Conservation (phyloP, 2,329 filamentous ascomycete genomes). For the Madurella fahalii region DNA sequence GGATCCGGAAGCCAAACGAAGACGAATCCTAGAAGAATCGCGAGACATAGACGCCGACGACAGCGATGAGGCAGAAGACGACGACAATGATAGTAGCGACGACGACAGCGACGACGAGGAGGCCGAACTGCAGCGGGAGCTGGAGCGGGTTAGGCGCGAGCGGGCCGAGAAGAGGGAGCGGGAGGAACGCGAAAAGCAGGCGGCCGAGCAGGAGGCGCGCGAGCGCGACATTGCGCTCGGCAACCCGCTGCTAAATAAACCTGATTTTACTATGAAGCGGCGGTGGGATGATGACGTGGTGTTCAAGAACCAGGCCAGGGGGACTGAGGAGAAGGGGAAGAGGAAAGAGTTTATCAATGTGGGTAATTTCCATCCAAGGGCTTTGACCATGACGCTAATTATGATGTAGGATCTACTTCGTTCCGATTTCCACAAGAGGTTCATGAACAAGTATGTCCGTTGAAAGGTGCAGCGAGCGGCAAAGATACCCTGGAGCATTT, state of each 20-base stretch:
- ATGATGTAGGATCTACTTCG: conserved; percentile 68
- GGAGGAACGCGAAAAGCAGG: conserved; percentile 75
- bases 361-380: conserved; percentile 32
- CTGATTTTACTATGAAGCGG: conserved; percentile 85
- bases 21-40: conserved; percentile 82
- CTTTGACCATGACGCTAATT: conserved; percentile 25
- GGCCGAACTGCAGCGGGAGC: conserved; percentile 83
- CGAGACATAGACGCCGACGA: conserved; percentile 80
- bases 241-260: conserved; percentile 85
- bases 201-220: conserved; percentile 74
- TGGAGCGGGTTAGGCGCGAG: conserved; percentile 91
- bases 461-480: conserved; percentile 25
- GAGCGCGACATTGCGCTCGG: conserved; percentile 87
- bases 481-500: conserved; percentile 6
- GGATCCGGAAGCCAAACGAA: conserved; percentile 73
- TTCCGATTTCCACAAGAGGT: conserved; percentile 96
- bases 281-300: conserved; percentile 98
- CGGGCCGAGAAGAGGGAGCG: conserved; percentile 76
- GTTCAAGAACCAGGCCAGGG: conserved; percentile 96
- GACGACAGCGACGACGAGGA: conserved; percentile 77
- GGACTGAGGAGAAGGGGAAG: conserved; percentile 84
- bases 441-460: conserved; percentile 73
- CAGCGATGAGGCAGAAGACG: conserved; percentile 54
- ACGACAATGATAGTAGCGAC: conserved; percentile 53
- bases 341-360: conserved; percentile 96